Evolutionary conservation across 164 flowering plant genomes (phyloP).

Genomic region (Vitis vinifera): DNA sequence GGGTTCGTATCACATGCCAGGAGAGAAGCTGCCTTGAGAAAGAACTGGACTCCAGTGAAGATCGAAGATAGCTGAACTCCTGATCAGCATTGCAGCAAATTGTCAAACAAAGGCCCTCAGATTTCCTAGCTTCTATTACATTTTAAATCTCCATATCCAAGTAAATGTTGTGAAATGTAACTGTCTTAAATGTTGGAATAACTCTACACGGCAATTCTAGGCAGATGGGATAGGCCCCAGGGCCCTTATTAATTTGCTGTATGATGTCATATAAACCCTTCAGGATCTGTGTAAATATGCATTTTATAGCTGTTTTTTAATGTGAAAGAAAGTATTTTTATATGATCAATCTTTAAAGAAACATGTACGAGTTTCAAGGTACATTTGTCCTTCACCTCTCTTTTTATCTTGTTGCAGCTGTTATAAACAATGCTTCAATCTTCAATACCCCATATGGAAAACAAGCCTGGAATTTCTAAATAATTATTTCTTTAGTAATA

Average conservation of each 20-base stretch:
- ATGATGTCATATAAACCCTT: background rate
- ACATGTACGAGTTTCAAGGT: background rate
- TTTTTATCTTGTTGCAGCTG: background rate
- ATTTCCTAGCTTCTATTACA: too few species aligned
- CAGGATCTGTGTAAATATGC: too few species aligned
- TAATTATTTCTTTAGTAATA: too few species aligned
- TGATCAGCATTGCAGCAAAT: background rate
- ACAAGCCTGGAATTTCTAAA: too few species aligned
- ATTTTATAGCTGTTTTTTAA: too few species aligned
- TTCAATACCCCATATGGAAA: too few species aligned
- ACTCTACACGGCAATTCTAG: background rate
- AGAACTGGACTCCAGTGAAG: slow-evolving; percentile 68
- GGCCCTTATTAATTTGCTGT: background rate
- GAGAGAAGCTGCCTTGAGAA: slow-evolving; percentile 25
- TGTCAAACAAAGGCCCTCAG: background rate
- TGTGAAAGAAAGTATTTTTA: too few species aligned
- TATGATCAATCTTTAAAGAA: background rate
- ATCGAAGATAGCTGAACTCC: slow-evolving; percentile 35
- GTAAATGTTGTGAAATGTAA: too few species aligned
- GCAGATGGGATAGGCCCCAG: too few species aligned
- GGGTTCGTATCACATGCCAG: slow-evolving; percentile 64
- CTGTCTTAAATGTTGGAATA: too few species aligned
- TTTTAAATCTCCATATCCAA: too few species aligned
- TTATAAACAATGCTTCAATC: background rate
- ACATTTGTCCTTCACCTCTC: too few species aligned